Evolutionary conservation across 768 basidiomycete species (phyloP).

Genomic region (Suillus subalutaceus): DNA sequence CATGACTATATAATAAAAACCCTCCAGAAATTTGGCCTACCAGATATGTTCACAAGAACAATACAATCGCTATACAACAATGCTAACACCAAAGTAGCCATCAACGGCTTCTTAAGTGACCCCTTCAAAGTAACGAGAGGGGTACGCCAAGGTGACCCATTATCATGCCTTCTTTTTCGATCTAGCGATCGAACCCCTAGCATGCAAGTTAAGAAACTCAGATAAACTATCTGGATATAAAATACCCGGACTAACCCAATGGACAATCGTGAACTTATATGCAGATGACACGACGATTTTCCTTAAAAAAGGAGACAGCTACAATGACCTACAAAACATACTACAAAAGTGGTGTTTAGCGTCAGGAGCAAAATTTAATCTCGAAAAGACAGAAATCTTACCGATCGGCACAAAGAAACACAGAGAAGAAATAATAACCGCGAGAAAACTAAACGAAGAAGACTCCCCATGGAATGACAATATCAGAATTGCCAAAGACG

Average conservation of each 20-base stretch:
- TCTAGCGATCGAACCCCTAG: neutral
- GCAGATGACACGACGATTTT: slow-evolving; percentile 19
- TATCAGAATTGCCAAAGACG: neutral
- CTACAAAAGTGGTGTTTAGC: slow-evolving; percentile 18
- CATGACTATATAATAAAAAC: too few relatives aligned
- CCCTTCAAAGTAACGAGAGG: neutral
- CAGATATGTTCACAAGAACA: too few relatives aligned
- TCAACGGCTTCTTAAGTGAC: fast-evolving
- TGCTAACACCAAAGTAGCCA: too few relatives aligned
- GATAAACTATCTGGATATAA: neutral
- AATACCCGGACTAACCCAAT: neutral
- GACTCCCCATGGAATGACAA: neutral
- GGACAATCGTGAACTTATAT: neutral
- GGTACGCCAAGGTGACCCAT: neutral
- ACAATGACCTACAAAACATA: slow-evolving; percentile 10
- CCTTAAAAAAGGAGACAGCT: slow-evolving; percentile 11
- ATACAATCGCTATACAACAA: too few relatives aligned
- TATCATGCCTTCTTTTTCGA: neutral
- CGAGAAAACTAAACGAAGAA: fast-evolving
- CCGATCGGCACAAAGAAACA: neutral
- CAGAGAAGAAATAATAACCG: too few relatives aligned
- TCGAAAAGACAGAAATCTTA: slow-evolving; percentile 25
- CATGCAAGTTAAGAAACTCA: too few relatives aligned
- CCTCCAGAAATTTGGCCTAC: too few relatives aligned
- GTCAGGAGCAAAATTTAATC: slow-evolving; percentile 24